Conservation (phyloP, 2,329 filamentous ascomycete genomes). For the Leptographium radiaticola region DNA sequence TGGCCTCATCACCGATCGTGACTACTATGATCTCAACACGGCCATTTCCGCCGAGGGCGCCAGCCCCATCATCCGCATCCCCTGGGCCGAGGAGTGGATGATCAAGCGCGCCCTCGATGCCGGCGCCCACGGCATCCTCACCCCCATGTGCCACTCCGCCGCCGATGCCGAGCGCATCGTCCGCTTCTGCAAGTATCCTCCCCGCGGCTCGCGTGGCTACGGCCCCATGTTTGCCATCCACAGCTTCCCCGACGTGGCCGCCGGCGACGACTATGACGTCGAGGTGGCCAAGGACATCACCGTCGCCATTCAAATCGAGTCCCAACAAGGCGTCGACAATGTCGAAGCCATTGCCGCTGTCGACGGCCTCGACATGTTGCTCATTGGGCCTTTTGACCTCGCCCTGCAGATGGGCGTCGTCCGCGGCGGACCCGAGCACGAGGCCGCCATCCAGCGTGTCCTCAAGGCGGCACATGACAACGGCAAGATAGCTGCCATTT, state of each 20-base stretch:
- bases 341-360: slow-evolving; percentile 29
- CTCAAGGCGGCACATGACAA: slow-evolving; percentile 19
- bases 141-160: slow-evolving; percentile 23
- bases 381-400: slow-evolving; percentile 22
- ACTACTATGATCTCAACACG: slow-evolving; percentile 20
- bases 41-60: slow-evolving; percentile 27
- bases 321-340: slow-evolving; percentile 23
- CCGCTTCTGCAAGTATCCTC: slow-evolving; percentile 13
- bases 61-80: slow-evolving; percentile 30
- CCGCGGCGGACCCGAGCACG: slow-evolving; percentile 20
- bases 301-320: slow-evolving; percentile 28
- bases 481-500: slow-evolving; percentile 27
- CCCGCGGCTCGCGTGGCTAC: slow-evolving; percentile 13
- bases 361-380: slow-evolving; percentile 25
- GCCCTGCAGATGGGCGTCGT: slow-evolving; percentile 22
- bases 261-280: slow-evolving; percentile 19
- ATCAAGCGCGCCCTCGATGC: slow-evolving; percentile 47
- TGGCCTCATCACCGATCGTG: slow-evolving; percentile 22
- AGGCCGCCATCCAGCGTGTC: slow-evolving; percentile 23
- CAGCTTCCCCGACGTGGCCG: slow-evolving; percentile 14
- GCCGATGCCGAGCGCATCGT: slow-evolving; percentile 14
- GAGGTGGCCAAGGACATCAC: slow-evolving; percentile 19
- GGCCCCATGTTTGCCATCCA: slow-evolving; percentile 21
- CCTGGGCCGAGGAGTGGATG: slow-evolving; percentile 47
- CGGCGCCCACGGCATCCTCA: slow-evolving; percentile 45